Evolutionary conservation across 352 stramenopile species (phyloP).

Genomic region (Globisporangium perplexum): DNA sequence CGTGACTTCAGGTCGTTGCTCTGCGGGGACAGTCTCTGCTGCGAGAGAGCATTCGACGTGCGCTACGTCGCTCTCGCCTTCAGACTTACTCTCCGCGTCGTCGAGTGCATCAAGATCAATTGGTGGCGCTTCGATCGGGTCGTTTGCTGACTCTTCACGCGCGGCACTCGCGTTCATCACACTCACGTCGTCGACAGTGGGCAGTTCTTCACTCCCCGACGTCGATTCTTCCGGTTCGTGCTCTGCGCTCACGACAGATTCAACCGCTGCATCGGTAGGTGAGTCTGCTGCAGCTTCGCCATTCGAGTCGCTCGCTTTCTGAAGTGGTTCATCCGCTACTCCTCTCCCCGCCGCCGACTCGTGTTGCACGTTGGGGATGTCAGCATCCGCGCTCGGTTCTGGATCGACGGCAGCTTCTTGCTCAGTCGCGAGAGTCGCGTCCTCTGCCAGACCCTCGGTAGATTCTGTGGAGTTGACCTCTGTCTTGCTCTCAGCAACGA

Average conservation of each 20-base stretch:
- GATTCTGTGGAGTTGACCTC: no score
- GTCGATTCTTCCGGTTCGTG: no score
- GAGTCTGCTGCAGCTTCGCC: background rate
- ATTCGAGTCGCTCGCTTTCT: background rate
- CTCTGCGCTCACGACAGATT: no score
- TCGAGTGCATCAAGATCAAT: no score
- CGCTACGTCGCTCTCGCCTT: background rate
- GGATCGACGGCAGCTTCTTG: background rate
- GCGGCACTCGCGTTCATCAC: background rate
- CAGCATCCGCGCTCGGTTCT: background rate
- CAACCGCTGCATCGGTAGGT: no score
- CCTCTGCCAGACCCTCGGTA: no score
- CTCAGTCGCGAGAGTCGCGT: background rate
- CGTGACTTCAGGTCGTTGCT: background rate
- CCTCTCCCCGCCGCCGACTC: background rate
- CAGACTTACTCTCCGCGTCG: background rate
- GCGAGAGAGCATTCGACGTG: background rate
- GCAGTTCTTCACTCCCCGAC: no score
- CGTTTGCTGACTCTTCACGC: background rate
- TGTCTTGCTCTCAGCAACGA: no score
- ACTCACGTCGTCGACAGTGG: background rate
- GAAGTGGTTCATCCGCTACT: background rate
- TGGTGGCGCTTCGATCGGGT: background rate
- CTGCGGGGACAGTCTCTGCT: background rate
- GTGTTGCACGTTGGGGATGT: background rate